Percentiles rank a stretch among this genome's conserved stretches.
phyloP scores from a whole-genome alignment of 2,329 filamentous ascomycete genomes.

The Ceratocystis diversiconidia region DNA sequence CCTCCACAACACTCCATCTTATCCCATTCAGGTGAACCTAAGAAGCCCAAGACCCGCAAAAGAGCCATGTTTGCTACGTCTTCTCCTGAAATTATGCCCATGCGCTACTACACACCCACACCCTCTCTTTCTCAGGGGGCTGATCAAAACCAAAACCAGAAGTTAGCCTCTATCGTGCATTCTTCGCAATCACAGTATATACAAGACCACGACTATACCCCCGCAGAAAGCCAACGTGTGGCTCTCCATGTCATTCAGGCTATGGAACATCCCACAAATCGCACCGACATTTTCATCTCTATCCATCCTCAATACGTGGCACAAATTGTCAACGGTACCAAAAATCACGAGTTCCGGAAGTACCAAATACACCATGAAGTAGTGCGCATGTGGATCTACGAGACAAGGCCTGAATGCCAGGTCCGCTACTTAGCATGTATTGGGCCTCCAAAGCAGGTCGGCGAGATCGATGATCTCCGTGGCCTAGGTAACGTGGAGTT shows the following conservation, averaged over 20 bases:
- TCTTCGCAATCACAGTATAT: neutral
- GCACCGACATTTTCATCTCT: conserved; percentile 41
- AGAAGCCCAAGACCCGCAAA: conserved; percentile 6
- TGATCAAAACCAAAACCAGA: conserved; percentile 17
- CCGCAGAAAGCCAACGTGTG: conserved; percentile 36
- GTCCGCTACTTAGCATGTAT: conserved; percentile 47
- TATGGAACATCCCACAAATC: conserved; percentile 34
- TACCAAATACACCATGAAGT: conserved; percentile 43
- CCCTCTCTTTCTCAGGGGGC: neutral
- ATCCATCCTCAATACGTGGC: conserved; percentile 34
- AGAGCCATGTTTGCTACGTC: conserved; percentile 11
- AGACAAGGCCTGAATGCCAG: conserved; percentile 32
- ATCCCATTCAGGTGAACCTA: neutral
- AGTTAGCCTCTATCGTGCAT: neutral
- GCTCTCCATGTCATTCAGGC: conserved; percentile 34
- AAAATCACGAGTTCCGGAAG: conserved; percentile 41
- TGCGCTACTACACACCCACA: conserved; percentile 14
- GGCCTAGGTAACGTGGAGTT: conserved; percentile 41
- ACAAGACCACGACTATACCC: neutral
- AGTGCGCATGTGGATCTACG: conserved; percentile 49
- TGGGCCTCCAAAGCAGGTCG: conserved; percentile 32
- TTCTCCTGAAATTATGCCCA: conserved; percentile 15
- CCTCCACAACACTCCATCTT: neutral
- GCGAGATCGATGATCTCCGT: conserved; percentile 31
- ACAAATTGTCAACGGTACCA: conserved; percentile 35